phyloP scores from a whole-genome alignment of 441 rosid species.

The Corymbia citriodora region DNA sequence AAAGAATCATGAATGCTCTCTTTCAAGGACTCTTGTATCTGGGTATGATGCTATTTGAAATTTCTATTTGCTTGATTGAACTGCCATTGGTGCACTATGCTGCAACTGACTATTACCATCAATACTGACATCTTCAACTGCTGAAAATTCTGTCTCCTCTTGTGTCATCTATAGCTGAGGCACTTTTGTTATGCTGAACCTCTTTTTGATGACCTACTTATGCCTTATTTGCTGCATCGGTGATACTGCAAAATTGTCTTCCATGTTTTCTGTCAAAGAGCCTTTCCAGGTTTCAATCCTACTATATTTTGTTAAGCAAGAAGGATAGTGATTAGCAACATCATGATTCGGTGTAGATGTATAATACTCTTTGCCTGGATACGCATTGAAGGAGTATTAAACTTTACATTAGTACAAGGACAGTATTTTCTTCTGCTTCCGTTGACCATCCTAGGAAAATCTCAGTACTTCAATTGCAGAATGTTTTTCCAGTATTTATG shows the following conservation, averaged over 20 bases:
- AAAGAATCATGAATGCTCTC: slow-evolving; percentile 96
- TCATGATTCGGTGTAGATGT: not conserved
- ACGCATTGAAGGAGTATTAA: not conserved
- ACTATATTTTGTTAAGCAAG: not conserved
- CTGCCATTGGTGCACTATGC: not conserved
- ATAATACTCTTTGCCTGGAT: not conserved
- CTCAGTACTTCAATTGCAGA: not conserved
- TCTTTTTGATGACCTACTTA: not conserved
- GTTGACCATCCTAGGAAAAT: not conserved
- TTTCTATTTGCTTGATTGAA: not conserved
- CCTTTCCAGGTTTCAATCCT: not conserved
- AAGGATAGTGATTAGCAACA: not conserved
- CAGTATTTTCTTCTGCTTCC: not conserved
- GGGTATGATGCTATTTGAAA: slow-evolving; percentile 47
- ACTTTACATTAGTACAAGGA: not conserved
- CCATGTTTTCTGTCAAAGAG: not conserved
- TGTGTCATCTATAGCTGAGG: not conserved
- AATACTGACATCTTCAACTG: not conserved
- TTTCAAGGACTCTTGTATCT: slow-evolving; percentile 69
- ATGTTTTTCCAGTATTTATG: not conserved
- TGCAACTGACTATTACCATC: not conserved
- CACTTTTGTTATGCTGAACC: not conserved
- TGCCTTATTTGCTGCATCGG: not conserved
- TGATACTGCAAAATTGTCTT: not conserved
- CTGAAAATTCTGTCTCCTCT: not conserved